phyloP scores from a whole-genome alignment of 805 yeast genomes.

The Monosporozyma unispora region DNA sequence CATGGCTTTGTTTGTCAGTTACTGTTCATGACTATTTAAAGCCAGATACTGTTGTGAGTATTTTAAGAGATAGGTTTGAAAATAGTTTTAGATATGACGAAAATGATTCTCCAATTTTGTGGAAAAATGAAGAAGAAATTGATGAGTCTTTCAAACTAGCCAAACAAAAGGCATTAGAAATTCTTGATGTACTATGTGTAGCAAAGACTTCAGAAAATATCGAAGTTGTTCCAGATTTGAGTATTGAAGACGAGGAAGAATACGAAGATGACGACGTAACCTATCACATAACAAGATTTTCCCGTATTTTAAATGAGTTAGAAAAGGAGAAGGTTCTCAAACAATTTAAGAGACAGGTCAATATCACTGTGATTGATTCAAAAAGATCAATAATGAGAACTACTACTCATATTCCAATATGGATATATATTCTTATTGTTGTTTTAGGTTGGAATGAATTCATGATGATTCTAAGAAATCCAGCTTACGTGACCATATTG shows the following conservation, averaged over 20 bases:
- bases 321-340: slow-evolving; percentile 49
- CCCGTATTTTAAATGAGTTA: slow-evolving; percentile 46
- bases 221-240: slow-evolving; percentile 52
- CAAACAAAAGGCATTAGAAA: slow-evolving; percentile 43
- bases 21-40: slow-evolving; percentile 52
- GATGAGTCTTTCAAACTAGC: slow-evolving; percentile 61
- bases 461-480: slow-evolving; percentile 77
- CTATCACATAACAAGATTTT: slow-evolving; percentile 38
- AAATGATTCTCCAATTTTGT: slow-evolving; percentile 71
- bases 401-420: slow-evolving; percentile 73
- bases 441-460: slow-evolving; percentile 95
- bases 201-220: slow-evolving; percentile 46
- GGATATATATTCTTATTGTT: slow-evolving; percentile 61
- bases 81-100: slow-evolving; percentile 75
- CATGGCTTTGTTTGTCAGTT: slow-evolving; percentile 60
- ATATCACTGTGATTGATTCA: slow-evolving; percentile 75
- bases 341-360: slow-evolving; percentile 66
- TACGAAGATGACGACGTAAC: slow-evolving; percentile 34
- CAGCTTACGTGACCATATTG: slow-evolving; percentile 61
- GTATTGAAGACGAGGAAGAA: slow-evolving; percentile 27
- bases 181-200: slow-evolving; percentile 50
- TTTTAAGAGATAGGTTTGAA: slow-evolving; percentile 75
- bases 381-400: slow-evolving; percentile 76
- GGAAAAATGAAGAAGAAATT: slow-evolving; percentile 66
- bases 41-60: slow-evolving; percentile 54